These are phyloP conservation scores for Rhinocladiella mackenziei DNA, from an alignment of 2,329 filamentous ascomycete genomes.

Conservation along the genomic window DNA sequence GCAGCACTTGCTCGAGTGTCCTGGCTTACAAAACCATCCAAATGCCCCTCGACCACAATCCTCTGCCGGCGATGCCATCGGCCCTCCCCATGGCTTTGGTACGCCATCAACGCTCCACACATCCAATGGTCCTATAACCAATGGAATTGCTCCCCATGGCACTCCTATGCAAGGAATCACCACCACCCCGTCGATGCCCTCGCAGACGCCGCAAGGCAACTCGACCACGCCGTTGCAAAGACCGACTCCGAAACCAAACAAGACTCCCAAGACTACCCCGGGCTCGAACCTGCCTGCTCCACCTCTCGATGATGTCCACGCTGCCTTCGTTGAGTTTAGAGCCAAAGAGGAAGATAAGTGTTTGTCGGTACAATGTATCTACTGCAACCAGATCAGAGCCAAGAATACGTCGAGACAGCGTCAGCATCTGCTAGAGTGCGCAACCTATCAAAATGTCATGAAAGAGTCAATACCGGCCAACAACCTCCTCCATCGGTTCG, in stretches of 20 bases:
- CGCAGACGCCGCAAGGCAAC: conserved; percentile 21
- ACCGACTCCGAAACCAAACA: conserved; percentile 23
- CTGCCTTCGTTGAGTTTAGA: conserved; percentile 43
- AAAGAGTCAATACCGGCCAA: conserved; percentile 51
- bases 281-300: conserved; percentile 42
- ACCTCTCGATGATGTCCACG: conserved; percentile 48
- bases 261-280: conserved; percentile 25
- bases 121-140: conserved; percentile 41
- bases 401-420: conserved; percentile 51
- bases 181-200: conserved; percentile 34
- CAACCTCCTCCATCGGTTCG: conserved; percentile 49
- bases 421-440: conserved; percentile 48
- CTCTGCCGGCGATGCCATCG: conserved; percentile 38
- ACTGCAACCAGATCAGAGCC: conserved; percentile 48
- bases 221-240: conserved; percentile 19
- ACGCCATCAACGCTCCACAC: conserved; percentile 42
- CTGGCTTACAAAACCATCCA: conserved; percentile 45
- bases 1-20: conserved; percentile 50
- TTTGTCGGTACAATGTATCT: conserved; percentile 49
- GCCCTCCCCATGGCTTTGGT: conserved; percentile 42
- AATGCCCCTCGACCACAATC: conserved; percentile 43
- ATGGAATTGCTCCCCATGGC: conserved; percentile 43
- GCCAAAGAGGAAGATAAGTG: conserved; percentile 36
- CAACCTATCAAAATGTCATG: conserved; percentile 50
- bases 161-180: conserved; percentile 43